These are phyloP conservation scores for Silene vulgaris DNA, from an alignment of 179 eudicot species.

Conservation along the genomic window DNA sequence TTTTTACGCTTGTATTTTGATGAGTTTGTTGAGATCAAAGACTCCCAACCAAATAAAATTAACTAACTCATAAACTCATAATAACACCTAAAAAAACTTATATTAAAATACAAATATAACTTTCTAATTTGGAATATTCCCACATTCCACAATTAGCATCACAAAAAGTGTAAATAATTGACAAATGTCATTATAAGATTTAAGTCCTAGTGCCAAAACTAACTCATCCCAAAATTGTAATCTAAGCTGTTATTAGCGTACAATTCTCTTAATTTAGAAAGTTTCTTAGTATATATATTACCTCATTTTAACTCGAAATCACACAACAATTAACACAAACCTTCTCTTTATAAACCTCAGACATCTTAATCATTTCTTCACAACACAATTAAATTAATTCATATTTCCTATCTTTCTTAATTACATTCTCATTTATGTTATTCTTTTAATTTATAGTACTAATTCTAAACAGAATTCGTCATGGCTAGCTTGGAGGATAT, in stretches of 20 bases:
- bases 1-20: too few relatives aligned
- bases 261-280: neutral
- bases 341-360: neutral
- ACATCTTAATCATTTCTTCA: neutral
- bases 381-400: neutral
- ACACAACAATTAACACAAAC: neutral
- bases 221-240: constrained; percentile 3
- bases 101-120: neutral
- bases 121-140: neutral
- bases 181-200: constrained; percentile 1
- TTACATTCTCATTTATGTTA: neutral
- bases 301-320: neutral
- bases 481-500: constrained; percentile 37
- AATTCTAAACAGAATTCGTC: neutral
- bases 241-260: neutral
- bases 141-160: neutral
- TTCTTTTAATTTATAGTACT: neutral
- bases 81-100: neutral
- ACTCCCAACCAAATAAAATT: too few relatives aligned
- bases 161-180: constrained; percentile 2
- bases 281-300: neutral
- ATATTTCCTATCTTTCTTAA: neutral
- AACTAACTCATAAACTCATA: neutral
- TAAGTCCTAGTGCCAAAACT: neutral
- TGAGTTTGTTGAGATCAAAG: too few relatives aligned